phyloP scores from a whole-genome alignment of 768 basidiomycete species.

The Rhodotorula toruloides region DNA sequence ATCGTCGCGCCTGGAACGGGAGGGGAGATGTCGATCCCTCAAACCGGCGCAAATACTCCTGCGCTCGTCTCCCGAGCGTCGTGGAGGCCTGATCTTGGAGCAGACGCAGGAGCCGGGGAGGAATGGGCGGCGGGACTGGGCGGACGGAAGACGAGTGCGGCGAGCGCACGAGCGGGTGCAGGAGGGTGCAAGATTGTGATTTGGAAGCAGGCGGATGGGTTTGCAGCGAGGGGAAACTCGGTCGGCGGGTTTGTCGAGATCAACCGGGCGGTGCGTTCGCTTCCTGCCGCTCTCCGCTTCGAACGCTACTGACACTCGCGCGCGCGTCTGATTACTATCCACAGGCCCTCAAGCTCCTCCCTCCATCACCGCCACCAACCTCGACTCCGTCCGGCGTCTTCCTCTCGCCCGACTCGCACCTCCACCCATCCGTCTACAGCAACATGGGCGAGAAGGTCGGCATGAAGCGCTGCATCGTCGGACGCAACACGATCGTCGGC shows the following conservation, averaged over 20 bases:
- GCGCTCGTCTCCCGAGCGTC: slow-evolving; percentile 4
- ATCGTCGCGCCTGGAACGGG: no score
- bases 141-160: slow-evolving; percentile 2
- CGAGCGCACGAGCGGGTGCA: slow-evolving; percentile 14
- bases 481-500: slow-evolving; percentile 14
- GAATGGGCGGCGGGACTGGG: background rate
- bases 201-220: slow-evolving; percentile 30
- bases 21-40: background rate
- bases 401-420: slow-evolving; percentile 37
- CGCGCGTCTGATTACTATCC: background rate
- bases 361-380: slow-evolving; percentile 17
- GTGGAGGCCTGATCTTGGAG: background rate
- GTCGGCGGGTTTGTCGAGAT: slow-evolving; percentile 35
- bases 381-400: slow-evolving; percentile 31
- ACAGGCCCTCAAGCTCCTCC: slow-evolving; percentile 32
- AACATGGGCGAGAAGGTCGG: slow-evolving; percentile 35
- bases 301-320: background rate
- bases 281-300: background rate
- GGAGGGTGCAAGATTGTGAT: slow-evolving; percentile 37
- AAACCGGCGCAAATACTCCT: slow-evolving; percentile 30
- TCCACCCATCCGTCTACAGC: slow-evolving; percentile 25
- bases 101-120: background rate
- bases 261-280: slow-evolving; percentile 29
- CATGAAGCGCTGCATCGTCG: slow-evolving; percentile 38
- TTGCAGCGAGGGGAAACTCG: slow-evolving; percentile 32